phyloP scores from a whole-genome alignment of 2,329 filamentous ascomycete species.

The Aureobasidium musti region DNA sequence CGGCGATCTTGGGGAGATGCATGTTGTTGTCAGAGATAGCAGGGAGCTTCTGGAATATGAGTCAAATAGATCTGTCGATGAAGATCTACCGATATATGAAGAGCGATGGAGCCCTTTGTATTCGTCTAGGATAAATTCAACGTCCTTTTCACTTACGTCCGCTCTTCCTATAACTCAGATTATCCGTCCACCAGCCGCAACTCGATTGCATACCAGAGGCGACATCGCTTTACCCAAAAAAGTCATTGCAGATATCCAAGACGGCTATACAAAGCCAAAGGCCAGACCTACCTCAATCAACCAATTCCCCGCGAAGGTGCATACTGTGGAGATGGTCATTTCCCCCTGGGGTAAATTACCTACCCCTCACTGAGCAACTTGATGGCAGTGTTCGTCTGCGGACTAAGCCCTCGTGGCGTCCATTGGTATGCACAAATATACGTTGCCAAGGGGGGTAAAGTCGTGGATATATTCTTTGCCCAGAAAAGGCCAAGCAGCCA shows the following conservation, averaged over 20 bases:
- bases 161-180: not conserved
- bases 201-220: not conserved
- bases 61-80: not conserved
- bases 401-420: not conserved
- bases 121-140: not conserved
- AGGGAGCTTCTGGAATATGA: no score
- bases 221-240: not conserved
- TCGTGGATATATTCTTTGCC: constrained; percentile 19
- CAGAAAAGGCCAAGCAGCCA: constrained; percentile 10
- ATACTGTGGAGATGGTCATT: constrained; percentile 16
- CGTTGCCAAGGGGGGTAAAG: constrained; percentile 23
- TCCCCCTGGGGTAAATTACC: constrained; percentile 20
- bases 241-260: not conserved
- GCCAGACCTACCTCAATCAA: not conserved
- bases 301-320: not conserved
- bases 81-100: not conserved
- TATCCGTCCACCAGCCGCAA: constrained; percentile 7
- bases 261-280: constrained; percentile 13
- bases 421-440: not conserved
- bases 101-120: constrained; percentile 17
- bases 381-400: not conserved
- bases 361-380: constrained; percentile 1
- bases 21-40: constrained; percentile 25
- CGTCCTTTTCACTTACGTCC: not conserved
- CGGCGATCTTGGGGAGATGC: constrained; percentile 34